Percentiles rank a stretch among this genome's conserved stretches.
These are phyloP conservation scores for Penicillium sp. DNA, from an alignment of 2,329 filamentous ascomycete genomes.

Conservation along the genomic window DNA sequence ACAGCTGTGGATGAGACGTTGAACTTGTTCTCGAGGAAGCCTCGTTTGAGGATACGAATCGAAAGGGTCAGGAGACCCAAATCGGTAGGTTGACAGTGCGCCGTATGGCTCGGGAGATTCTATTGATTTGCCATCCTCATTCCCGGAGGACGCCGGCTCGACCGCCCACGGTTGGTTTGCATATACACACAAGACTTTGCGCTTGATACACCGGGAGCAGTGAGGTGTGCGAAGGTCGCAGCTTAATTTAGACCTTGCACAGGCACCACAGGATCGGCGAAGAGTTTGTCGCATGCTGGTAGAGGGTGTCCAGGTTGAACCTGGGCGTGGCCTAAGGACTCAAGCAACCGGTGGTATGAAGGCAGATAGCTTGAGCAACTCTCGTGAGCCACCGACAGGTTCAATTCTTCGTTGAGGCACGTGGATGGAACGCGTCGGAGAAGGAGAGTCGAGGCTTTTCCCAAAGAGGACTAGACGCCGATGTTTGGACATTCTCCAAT, in stretches of 20 bases:
- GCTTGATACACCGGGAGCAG: slow-evolving; percentile 62
- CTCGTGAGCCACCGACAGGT: neutral
- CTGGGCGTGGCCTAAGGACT: neutral
- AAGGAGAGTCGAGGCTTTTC: neutral
- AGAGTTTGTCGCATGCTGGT: slow-evolving; percentile 61
- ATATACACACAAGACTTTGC: slow-evolving; percentile 57
- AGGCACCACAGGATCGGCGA: slow-evolving; percentile 62
- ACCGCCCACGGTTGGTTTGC: slow-evolving; percentile 59
- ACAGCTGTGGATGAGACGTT: slow-evolving; percentile 64
- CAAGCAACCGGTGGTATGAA: slow-evolving; percentile 1
- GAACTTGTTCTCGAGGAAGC: slow-evolving; percentile 58
- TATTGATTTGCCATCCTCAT: slow-evolving; percentile 17
- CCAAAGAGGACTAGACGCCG: slow-evolving; percentile 13
- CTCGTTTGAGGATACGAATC: slow-evolving; percentile 62
- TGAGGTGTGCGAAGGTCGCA: slow-evolving; percentile 62
- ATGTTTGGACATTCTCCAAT: neutral
- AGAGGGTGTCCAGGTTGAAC: slow-evolving; percentile 6
- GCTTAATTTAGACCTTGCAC: slow-evolving; percentile 62
- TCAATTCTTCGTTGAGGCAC: neutral
- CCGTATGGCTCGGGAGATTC: slow-evolving; percentile 9
- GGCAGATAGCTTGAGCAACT: neutral
- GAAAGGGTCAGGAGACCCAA: slow-evolving; percentile 59
- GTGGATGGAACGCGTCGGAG: slow-evolving; percentile 9
- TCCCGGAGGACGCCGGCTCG: slow-evolving; percentile 22
- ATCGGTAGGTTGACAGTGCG: slow-evolving; percentile 35